phyloP scores from a whole-genome alignment of 225 moss, liverwort and hornwort species.

The Antitrichia curtipendula region DNA sequence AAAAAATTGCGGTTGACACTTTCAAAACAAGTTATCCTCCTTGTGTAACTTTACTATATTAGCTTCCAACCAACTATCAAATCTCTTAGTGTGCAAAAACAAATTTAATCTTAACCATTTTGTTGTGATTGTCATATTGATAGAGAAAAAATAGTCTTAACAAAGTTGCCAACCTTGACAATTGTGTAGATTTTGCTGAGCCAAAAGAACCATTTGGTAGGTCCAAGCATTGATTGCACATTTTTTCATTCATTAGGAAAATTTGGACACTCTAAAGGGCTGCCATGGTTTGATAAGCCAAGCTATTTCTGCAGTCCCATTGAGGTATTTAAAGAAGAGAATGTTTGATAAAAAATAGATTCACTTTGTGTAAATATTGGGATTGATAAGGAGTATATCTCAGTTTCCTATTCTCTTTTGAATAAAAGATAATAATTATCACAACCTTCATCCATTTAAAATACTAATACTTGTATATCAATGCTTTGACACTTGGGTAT shows the following conservation, averaged over 20 bases:
- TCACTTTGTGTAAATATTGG: no score
- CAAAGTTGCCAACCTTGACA: rapidly evolving
- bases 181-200: not conserved
- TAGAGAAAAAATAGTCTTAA: not conserved
- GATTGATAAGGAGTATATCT: no score
- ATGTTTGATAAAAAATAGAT: no score
- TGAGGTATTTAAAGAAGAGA: no score
- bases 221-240: rapidly evolving
- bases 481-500: no score
- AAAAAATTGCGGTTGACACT: not conserved
- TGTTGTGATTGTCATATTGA: not conserved
- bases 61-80: not conserved
- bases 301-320: no score
- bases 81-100: not conserved
- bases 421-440: no score
- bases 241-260: not conserved
- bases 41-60: not conserved
- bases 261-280: no score
- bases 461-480: no score
- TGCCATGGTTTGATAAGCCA: no score
- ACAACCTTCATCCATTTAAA: no score
- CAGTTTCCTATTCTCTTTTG: no score
- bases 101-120: not conserved
- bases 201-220: not conserved
- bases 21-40: not conserved